Evolutionary conservation across 192 early-diverging fungal genomes (phyloP), one percentile per base, ranked within the genome.

Genomic region (Umbelopsis sp.): DNA sequence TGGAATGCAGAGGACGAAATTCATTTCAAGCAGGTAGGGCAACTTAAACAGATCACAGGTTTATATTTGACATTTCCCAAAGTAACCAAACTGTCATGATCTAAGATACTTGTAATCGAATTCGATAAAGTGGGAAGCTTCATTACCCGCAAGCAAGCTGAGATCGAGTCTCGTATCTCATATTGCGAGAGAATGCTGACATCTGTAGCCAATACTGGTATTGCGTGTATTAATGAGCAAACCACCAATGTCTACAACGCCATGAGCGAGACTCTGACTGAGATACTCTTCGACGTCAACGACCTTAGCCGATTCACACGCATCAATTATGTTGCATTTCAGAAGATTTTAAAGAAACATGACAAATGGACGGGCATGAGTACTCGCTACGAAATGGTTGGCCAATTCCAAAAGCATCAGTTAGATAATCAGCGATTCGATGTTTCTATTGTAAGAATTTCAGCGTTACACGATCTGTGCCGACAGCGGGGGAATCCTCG

Each of bases 281-380:
- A 82, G 21, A 90, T 92, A 65, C 87, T 89, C 10, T 80, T 84
- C 66, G 91, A 91, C 44, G 81, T 91, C 35, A 91, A 91, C 68
- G 87, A 91, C 74, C 81, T 93, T 50, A 84, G 89, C 64, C 90
- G 88, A 75, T 93, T 87, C 69, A 84, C 87, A 18, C 80, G 91
- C 3, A 83, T 90, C 74, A 93, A 93, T 82, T 93, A 90, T 74
- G 86, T 90, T 13, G 91, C 88, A 27, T 91, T 93, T 69, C 84
- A 89, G 52, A 90, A 96, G 89, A 97, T 97, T 74, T 83, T 98
- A 72, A 98, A 98, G 80, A 98, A 98, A 83, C 97, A 98, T 76
- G 95, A 98, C 81, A 93, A 94, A 78, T 90, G 93, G 77, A 91
- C 93, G 15, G 30, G 30, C 27, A 22, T 35, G 23, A 13, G 33